A percentile compares a stretch with the other conserved stretches of the same genome.
These are phyloP conservation scores for Rhodocollybia butyracea DNA, from an alignment of 768 basidiomycete species.

Conservation along the genomic window DNA sequence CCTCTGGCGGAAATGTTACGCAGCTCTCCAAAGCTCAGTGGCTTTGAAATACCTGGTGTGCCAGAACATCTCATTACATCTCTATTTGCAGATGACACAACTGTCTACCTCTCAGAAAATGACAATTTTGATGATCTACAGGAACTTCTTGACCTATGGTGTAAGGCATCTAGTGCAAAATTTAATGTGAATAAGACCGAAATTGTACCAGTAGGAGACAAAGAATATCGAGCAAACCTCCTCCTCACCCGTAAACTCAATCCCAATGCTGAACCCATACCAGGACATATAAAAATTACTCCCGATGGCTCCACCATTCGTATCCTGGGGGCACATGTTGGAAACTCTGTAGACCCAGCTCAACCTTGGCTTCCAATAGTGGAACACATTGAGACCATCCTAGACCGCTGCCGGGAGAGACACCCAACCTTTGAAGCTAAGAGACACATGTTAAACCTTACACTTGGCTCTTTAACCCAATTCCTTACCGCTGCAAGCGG, in stretches of 20 bases:
- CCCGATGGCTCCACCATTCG: background rate
- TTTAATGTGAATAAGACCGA: slow-evolving; percentile 22
- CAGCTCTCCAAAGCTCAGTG: slow-evolving; percentile 12
- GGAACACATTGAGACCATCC: no score
- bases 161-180: slow-evolving; percentile 6
- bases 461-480: no score
- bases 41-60: slow-evolving; percentile 14
- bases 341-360: background rate
- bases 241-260: background rate
- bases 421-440: no score
- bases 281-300: background rate
- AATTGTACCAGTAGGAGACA: slow-evolving; percentile 19
- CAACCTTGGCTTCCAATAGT: background rate
- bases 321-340: slow-evolving; percentile 3
- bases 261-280: background rate
- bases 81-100: slow-evolving; percentile 26
- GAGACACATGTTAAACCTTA: no score
- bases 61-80: slow-evolving; percentile 8
- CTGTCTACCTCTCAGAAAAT: background rate
- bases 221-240: background rate
- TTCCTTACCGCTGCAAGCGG: no score
- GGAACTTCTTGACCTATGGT: slow-evolving; percentile 11
- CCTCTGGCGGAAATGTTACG: slow-evolving; percentile 19
- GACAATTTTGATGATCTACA: slow-evolving; percentile 9
- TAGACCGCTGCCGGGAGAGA: no score